Conservation (phyloP, 1,284 basidiomycete species). For the Cryptococcus floricola region DNA sequence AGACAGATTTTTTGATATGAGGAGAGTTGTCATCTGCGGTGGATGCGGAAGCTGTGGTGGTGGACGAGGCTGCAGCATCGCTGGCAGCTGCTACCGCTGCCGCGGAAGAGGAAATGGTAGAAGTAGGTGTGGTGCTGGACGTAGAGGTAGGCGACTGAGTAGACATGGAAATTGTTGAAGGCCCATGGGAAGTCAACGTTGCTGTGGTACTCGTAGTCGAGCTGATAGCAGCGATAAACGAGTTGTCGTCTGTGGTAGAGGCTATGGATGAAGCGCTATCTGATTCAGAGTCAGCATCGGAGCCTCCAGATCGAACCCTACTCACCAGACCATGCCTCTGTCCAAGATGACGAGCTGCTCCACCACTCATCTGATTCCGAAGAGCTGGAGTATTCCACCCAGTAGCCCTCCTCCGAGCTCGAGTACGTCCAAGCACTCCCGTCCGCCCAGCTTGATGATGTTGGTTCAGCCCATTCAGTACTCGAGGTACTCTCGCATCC, state of each 20-base stretch:
- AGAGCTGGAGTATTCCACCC: no score
- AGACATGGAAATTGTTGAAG: not conserved
- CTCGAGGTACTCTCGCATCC: not conserved
- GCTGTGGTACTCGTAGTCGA: not conserved
- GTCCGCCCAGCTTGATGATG: not conserved
- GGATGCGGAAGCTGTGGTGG: not conserved
- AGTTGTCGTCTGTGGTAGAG: not conserved
- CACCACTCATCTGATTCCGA: no score
- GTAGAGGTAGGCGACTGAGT: not conserved
- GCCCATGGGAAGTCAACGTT: not conserved
- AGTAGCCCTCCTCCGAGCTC: not conserved
- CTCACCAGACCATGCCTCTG: no score
- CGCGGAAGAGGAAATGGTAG: not conserved
- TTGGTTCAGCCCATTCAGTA: not conserved
- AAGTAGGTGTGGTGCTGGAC: not conserved
- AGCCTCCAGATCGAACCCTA: no score
- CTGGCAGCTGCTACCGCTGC: not conserved
- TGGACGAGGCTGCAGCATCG: not conserved
- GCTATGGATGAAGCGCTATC: not conserved
- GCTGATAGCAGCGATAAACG: no score
- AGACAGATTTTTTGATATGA: constrained; percentile 9
- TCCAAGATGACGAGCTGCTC: no score
- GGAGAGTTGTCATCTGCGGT: not conserved
- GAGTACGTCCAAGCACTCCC: not conserved
- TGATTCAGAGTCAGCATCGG: no score